Conservation (phyloP, 148 eudicot genomes). For the Arctostaphylos glauca region DNA sequence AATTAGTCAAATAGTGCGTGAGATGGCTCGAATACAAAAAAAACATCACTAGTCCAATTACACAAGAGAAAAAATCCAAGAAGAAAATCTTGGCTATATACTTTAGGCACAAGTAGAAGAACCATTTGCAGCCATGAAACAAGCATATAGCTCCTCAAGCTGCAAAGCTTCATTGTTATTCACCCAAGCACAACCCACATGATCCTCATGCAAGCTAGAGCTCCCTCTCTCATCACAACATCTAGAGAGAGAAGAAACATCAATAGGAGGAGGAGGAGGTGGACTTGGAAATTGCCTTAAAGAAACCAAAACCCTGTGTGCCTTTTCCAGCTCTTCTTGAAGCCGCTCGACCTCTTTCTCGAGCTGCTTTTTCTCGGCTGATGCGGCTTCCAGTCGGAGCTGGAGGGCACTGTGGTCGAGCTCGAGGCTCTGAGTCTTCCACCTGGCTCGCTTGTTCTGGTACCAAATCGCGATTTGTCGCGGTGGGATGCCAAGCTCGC, state of each 20-base stretch:
- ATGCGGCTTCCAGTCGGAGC: constrained; percentile 29
- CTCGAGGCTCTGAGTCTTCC: constrained; percentile 47
- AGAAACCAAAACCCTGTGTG: constrained; percentile 13
- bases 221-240: constrained; percentile 30
- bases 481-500: constrained; percentile 39
- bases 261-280: not conserved
- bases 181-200: constrained; percentile 23
- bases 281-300: not conserved
- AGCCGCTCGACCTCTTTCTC: constrained; percentile 43
- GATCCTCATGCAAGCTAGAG: constrained; percentile 26
- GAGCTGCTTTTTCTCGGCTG: constrained; percentile 38
- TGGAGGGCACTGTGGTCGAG: constrained; percentile 35
- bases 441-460: constrained; percentile 58
- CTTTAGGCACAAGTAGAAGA: not conserved
- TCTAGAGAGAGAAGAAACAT: constrained; percentile 19
- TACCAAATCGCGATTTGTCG: constrained; percentile 55
- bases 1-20: too few species aligned
- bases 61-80: not conserved
- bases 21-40: not conserved
- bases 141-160: constrained; percentile 41
- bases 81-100: not conserved
- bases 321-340: constrained; percentile 27
- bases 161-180: constrained; percentile 18
- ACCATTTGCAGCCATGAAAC: constrained; percentile 29
- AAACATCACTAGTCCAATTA: not conserved